Conservation (phyloP, 75 land plant genomes). For the Picea sitchensis region DNA sequence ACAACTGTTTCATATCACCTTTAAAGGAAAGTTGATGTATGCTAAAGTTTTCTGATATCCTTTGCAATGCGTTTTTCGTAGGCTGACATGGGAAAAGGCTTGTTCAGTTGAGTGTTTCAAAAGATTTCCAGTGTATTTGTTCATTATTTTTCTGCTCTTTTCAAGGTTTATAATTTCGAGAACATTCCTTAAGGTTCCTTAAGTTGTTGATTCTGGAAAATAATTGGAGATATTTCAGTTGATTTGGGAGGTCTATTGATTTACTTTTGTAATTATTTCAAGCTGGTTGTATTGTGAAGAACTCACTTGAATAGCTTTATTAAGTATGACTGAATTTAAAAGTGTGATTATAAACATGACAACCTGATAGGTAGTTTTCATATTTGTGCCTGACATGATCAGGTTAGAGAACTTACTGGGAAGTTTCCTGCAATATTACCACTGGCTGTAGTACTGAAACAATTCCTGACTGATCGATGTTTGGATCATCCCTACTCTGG, state of each 20-base stretch:
- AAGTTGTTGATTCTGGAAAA: too few relatives aligned
- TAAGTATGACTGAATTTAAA: neutral
- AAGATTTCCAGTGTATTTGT: too few relatives aligned
- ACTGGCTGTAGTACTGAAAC: conserved; percentile 85
- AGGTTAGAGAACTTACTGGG: conserved; percentile 88
- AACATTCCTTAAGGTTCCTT: too few relatives aligned
- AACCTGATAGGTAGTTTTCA: neutral
- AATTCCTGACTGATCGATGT: conserved; percentile 90
- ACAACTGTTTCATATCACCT: too few relatives aligned
- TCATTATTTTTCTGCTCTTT: too few relatives aligned
- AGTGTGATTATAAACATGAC: neutral
- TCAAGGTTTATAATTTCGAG: too few relatives aligned
- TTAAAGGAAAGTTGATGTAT: too few relatives aligned
- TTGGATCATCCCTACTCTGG: conserved; percentile 96
- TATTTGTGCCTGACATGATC: conserved; percentile 3
- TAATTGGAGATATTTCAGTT: neutral
- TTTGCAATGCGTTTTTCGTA: too few relatives aligned
- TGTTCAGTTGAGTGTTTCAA: too few relatives aligned
- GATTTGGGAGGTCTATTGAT: neutral
- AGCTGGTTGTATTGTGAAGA: neutral
- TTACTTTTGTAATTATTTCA: neutral
- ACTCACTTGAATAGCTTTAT: neutral
- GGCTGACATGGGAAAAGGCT: too few relatives aligned
- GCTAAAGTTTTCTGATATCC: too few relatives aligned
- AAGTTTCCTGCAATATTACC: conserved; percentile 87